Evolutionary conservation across 768 basidiomycete genomes (phyloP).

Genomic region (Mycena vulgaris): DNA sequence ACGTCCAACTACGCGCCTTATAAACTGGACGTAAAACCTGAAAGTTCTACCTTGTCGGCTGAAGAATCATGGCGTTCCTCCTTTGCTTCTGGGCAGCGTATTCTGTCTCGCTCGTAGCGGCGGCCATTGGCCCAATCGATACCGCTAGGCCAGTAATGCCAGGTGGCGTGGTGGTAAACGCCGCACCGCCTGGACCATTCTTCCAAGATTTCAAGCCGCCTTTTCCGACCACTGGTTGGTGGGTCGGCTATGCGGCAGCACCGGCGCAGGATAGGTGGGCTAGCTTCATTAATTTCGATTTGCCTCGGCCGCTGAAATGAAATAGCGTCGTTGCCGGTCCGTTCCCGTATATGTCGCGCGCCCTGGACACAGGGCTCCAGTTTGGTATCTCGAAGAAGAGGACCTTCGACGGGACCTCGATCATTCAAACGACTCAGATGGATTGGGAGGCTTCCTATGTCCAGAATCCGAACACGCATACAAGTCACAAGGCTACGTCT

Average conservation of each 20-base stretch:
- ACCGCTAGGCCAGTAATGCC: slow-evolving; percentile 27
- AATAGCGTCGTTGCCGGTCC: slow-evolving; percentile 49
- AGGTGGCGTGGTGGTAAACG: slow-evolving; percentile 22
- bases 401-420: slow-evolving; percentile 50
- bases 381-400: slow-evolving; percentile 50
- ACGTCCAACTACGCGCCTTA: slow-evolving; percentile 4
- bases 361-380: slow-evolving; percentile 45
- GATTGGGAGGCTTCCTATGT: slow-evolving; percentile 53
- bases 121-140: slow-evolving; percentile 34
- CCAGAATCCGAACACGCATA: slow-evolving; percentile 46
- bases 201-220: slow-evolving; percentile 52
- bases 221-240: slow-evolving; percentile 55
- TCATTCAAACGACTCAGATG: slow-evolving; percentile 49
- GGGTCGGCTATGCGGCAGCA: slow-evolving; percentile 51
- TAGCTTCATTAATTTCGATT: neutral
- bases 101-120: slow-evolving; percentile 1
- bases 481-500: slow-evolving; percentile 50
- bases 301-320: neutral
- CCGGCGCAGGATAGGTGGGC: slow-evolving; percentile 40
- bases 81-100: slow-evolving; percentile 24
- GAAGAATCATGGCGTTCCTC: slow-evolving; percentile 17
- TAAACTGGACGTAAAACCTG: slow-evolving; percentile 1
- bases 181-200: slow-evolving; percentile 49
- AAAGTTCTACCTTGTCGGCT: neutral
- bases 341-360: slow-evolving; percentile 50